phyloP scores from a whole-genome alignment of 1,139 yeast genomes.

The Candida tropicalis region DNA sequence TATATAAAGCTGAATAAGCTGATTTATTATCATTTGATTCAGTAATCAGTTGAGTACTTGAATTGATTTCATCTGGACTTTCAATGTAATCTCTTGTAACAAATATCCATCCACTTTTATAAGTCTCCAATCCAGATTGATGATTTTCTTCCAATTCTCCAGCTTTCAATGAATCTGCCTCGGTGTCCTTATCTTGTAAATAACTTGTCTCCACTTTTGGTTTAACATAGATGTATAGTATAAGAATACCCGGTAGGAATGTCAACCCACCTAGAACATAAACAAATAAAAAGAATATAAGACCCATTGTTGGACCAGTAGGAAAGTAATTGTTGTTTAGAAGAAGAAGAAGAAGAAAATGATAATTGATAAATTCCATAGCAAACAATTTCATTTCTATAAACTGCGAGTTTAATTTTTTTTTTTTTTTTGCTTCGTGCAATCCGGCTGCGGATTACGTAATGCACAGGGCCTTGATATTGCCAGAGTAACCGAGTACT shows the following conservation, averaged over 20 bases:
- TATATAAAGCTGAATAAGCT: slow-evolving; percentile 62
- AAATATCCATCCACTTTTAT: slow-evolving; percentile 77
- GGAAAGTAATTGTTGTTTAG: not conserved
- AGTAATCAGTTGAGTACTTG: slow-evolving; percentile 37
- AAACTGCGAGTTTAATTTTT: too few relatives aligned
- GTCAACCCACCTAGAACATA: slow-evolving; percentile 1
- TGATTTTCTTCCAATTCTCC: slow-evolving; percentile 64
- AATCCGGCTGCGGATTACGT: too few relatives aligned
- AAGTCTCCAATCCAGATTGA: slow-evolving; percentile 64
- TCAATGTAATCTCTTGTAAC: slow-evolving; percentile 78
- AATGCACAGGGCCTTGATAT: too few relatives aligned
- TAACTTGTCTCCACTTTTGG: not conserved
- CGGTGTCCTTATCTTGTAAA: not conserved
- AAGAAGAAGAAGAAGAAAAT: not conserved
- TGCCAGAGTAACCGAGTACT: too few relatives aligned
- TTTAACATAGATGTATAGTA: not conserved
- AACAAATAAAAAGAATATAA: slow-evolving; percentile 1
- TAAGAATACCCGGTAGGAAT: slow-evolving; percentile 2
- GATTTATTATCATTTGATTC: slow-evolving; percentile 49
- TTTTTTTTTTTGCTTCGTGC: too few relatives aligned
- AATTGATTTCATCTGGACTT: slow-evolving; percentile 37
- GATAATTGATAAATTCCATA: not conserved
- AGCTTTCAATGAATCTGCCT: slow-evolving; percentile 29
- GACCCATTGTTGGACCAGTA: not conserved
- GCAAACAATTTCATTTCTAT: too few relatives aligned